Base-by-base conservation (phyloP, 148 eudicot species). In the Chenopodium suecicum region DNA sequence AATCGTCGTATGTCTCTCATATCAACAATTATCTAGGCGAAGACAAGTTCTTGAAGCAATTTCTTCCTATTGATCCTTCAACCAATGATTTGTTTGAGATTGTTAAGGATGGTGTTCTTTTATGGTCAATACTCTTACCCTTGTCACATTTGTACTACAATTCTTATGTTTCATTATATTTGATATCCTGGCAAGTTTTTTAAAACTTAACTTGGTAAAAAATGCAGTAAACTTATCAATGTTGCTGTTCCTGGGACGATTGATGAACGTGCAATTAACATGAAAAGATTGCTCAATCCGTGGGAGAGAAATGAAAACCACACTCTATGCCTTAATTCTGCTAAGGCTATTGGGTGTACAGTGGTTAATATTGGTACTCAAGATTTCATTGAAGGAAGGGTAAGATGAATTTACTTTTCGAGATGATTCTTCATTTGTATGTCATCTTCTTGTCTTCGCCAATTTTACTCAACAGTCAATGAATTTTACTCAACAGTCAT, bases 231-330 rank as follows among this genome's bases (percentile, higher is more conserved):
- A 90, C 98, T 97, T 81, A 94, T 97, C 77, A 97, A 97, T 73
- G 93, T 97, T 86, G 99, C 99, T 22, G 99, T 94, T 74, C 99
- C 99, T 60, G 99, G 99, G 62, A 97, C 99, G 52, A 97, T 97
- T 82, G 99, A 97, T 84, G 99, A 97, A 73, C 91, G 99, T 47
- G 97, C 99, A 0, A 92, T 97, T 72, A 97, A 97, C 87, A 92
- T 91, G 79, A 97, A 97, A 89, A 88, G 86, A 20, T 72, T 90
- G 77, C 98, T 94, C 46, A 97, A 97, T 86, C 99, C 97, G 41
- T 97, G 99, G 99, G 99, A 97, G 87, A 90, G 98, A 85, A 97
- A 94, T 84, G 99, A 97, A 85, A 97, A 97, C 82, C 99, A 97
- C 54, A 97, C 99, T 29, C 83, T 97, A 56, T 90, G 98, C 89